Evolutionary conservation across 352 stramenopile species (phyloP).

Genomic region (Phytophthora melonis): DNA sequence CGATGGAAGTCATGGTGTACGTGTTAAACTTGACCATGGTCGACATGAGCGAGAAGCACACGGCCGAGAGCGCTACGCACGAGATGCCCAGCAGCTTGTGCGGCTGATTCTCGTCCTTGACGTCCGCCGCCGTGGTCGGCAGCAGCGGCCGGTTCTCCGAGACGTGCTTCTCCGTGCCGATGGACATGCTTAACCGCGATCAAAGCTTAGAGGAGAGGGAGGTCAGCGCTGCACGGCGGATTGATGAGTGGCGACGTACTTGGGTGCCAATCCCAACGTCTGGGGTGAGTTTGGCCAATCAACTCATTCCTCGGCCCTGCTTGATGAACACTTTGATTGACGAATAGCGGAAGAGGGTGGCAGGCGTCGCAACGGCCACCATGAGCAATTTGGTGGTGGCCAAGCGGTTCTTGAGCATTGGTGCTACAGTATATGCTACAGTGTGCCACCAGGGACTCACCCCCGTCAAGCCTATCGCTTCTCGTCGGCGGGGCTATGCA

Average conservation of each 20-base stretch:
- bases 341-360: constrained; percentile 25
- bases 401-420: no score
- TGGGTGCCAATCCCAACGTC: constrained; percentile 11
- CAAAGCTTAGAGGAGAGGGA: neutral
- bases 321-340: constrained; percentile 3
- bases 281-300: constrained; percentile 32
- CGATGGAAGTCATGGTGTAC: constrained; percentile 81
- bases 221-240: neutral
- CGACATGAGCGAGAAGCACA: constrained; percentile 89
- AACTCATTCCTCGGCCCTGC: neutral
- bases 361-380: constrained; percentile 19
- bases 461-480: no score
- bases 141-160: constrained; percentile 41
- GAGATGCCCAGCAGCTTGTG: constrained; percentile 70
- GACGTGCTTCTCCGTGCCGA: constrained; percentile 31
- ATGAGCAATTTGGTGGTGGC: neutral
- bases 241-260: constrained; percentile 33
- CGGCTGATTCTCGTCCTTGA: constrained; percentile 40
- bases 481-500: no score
- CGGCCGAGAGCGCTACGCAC: constrained; percentile 73
- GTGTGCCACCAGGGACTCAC: no score
- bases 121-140: constrained; percentile 29
- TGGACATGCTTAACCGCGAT: constrained; percentile 27
- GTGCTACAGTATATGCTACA: no score
- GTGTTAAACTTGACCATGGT: constrained; percentile 84